These are phyloP conservation scores for Euphrasia arctica DNA, from an alignment of 305 asterid genomes.

Conservation along the genomic window DNA sequence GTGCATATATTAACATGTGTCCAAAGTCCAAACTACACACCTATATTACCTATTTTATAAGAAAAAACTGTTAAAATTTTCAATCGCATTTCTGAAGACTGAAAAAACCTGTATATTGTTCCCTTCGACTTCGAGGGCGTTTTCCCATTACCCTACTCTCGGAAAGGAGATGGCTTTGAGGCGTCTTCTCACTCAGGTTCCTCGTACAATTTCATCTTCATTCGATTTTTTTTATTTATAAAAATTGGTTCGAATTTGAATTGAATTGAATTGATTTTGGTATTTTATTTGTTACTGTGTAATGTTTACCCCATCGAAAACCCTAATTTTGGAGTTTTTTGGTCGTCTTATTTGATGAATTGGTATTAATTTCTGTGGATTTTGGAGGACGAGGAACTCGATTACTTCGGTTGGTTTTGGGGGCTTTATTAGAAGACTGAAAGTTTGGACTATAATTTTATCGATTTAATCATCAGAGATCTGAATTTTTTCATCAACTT, in stretches of 20 bases:
- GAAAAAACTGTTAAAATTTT: too few species aligned
- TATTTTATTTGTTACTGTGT: constrained; percentile 8
- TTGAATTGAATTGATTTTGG: neutral
- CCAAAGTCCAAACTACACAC: too few species aligned
- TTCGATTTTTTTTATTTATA: neutral
- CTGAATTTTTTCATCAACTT: constrained; percentile 16
- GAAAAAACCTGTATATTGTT: too few species aligned
- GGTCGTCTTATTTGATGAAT: neutral
- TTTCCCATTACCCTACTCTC: neutral
- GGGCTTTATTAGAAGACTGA: constrained; percentile 2
- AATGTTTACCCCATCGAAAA: constrained; percentile 18
- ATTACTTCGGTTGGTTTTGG: neutral
- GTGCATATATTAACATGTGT: too few species aligned
- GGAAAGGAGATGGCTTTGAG: constrained; percentile 46
- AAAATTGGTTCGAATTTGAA: neutral
- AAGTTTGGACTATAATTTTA: constrained; percentile 1
- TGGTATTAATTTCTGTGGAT: constrained; percentile 4
- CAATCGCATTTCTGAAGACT: too few species aligned
- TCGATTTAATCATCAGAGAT: constrained; percentile 16
- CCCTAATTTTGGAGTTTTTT: constrained; percentile 32
- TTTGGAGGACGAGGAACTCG: neutral
- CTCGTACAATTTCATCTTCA: constrained; percentile 22
- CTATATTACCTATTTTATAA: too few species aligned
- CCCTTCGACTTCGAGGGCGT: too few species aligned
- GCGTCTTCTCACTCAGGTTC: constrained; percentile 58